These are phyloP conservation scores for Alternaria arbusti DNA, from an alignment of 2,329 filamentous ascomycete genomes.

Conservation along the genomic window DNA sequence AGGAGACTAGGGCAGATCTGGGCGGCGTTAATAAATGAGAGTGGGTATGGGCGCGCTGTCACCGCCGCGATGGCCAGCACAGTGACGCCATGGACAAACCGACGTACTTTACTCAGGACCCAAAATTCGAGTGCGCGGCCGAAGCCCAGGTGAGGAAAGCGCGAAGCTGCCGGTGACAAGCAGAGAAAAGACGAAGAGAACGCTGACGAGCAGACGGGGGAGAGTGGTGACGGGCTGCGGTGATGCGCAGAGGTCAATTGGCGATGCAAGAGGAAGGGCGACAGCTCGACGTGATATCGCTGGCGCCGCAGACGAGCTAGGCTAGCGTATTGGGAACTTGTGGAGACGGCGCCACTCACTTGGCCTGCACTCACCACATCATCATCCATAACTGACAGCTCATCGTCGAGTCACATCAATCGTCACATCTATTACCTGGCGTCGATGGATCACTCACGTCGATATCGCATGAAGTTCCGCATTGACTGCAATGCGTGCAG, in stretches of 20 bases:
- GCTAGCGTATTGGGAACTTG: conserved; percentile 5
- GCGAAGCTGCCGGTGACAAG: conserved; percentile 8
- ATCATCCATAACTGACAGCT: background rate
- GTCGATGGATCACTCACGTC: background rate
- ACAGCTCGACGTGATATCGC: conserved; percentile 11
- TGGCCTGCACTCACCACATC: conserved; percentile 7
- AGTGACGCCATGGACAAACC: conserved; percentile 7
- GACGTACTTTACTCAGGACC: conserved; percentile 36
- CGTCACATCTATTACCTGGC: background rate
- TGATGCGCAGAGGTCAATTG: conserved; percentile 24
- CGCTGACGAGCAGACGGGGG: conserved; percentile 14
- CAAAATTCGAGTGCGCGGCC: conserved; percentile 34
- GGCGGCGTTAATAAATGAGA: conserved; percentile 14
- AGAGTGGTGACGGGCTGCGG: conserved; percentile 17
- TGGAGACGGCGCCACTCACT: background rate
- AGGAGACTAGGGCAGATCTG: conserved; percentile 28
- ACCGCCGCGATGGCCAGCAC: conserved; percentile 9
- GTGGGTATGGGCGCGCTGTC: conserved; percentile 6
- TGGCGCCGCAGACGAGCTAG: conserved; percentile 11
- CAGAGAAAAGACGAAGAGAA: conserved; percentile 5
- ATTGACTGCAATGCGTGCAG: background rate
- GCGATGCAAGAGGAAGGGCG: conserved; percentile 8
- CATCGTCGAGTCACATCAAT: background rate
- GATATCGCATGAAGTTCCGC: background rate
- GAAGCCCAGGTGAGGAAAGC: conserved; percentile 15